Evolutionary conservation across 257 asterid species (phyloP), one percentile per base, ranked within the genome.

Genomic region (Marsdenia floribunda): DNA sequence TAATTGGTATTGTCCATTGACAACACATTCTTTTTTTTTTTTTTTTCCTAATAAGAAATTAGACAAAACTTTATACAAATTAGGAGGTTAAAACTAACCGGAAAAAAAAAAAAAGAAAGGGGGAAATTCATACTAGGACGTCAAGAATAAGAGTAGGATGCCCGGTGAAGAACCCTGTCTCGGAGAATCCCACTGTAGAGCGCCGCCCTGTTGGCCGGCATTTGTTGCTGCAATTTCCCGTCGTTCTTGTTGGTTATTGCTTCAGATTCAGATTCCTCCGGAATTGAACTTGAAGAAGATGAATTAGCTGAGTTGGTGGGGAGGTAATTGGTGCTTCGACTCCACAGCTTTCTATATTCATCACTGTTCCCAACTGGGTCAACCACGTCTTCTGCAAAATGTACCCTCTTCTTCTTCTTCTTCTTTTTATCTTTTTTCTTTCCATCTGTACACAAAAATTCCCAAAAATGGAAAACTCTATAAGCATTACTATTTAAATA

Each of bases 351-450:
- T 72, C 97, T 86, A 77, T 92, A 90, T 50, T 84, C 91, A 59
- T 89, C 93, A 70, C 88, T 83, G 76, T 92, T 90, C 35, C 96
- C 97, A 77, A 19, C 81, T 21, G 97, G 93, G 86, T 90, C 97
- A 87, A 90, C 96, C 83, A 92, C 96, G 74, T 89, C 93, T 77
- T 85, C 91, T 64, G 96, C 97, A 81, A 92, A 90, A 54, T 87
- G 93, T 86, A 92, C 97, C 73, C 70, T 90, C 79, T 90, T 91
- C 87, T 87, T 88, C 84, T 83, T 88, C 79, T 90, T 91, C 87
- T 87, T 88, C 85, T 83, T 90, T 75, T 83, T 86, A 55, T 81
- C 80, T 46, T 79, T 74, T 76, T 82, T 87, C 85, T 77, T 86
- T 76, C 77, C 80, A 80, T 82, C 93, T 85, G 84, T 71, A 78